These are phyloP conservation scores for Chlamydomonas sphaeroides DNA, from an alignment of 139 green algal species.

Conservation along the genomic window DNA sequence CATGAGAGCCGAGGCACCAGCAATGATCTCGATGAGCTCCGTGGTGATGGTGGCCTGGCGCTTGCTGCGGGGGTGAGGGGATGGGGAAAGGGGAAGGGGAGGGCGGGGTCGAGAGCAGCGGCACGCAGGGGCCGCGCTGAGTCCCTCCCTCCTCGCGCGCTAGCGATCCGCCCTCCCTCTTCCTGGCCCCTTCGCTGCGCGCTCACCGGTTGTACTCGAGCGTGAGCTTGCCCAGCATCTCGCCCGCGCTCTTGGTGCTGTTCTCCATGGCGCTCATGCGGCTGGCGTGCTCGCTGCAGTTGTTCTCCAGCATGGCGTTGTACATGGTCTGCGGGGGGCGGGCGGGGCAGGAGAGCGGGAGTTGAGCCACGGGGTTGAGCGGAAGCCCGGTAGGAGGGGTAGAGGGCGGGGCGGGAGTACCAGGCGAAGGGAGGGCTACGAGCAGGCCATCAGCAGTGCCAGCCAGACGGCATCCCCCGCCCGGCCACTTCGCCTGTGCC, in stretches of 20 bases:
- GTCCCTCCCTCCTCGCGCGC: too few relatives aligned
- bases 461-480: too few relatives aligned
- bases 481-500: too few relatives aligned
- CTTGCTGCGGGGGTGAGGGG: conserved; percentile 57
- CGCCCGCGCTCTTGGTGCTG: conserved; percentile 94
- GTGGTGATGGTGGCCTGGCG: conserved; percentile 96
- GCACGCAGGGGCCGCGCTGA: background rate
- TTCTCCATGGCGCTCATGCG: conserved; percentile 99
- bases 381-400: too few relatives aligned
- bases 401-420: too few relatives aligned
- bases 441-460: too few relatives aligned
- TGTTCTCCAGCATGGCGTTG: conserved; percentile 97
- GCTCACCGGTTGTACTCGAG: conserved; percentile 93
- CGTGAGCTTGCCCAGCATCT: conserved; percentile 96
- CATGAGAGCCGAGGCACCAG: conserved; percentile 79
- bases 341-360: background rate
- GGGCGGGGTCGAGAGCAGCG: background rate
- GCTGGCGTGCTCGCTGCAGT: conserved; percentile 93
- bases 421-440: too few relatives aligned
- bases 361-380: too few relatives aligned
- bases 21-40: conserved; percentile 99
- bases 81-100: background rate
- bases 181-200: too few relatives aligned
- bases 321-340: conserved; percentile 82
- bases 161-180: too few relatives aligned